phyloP scores from a whole-genome alignment of 495 filamentous ascomycete genomes.

The Penicillium diatomitis region DNA sequence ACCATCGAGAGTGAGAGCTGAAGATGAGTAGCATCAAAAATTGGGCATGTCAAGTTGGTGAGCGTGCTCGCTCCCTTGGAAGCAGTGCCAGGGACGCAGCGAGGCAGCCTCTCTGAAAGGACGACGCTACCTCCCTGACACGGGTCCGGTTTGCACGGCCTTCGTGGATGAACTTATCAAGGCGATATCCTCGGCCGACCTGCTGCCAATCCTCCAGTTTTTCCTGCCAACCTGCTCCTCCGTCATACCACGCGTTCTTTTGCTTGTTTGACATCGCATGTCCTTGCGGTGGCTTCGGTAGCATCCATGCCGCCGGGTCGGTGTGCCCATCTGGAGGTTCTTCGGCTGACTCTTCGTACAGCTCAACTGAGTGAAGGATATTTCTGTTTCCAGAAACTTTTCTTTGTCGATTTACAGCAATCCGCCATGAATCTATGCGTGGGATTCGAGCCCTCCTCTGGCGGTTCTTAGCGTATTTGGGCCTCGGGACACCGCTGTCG shows the following conservation, averaged over 20 bases:
- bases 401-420: slow-evolving; percentile 27
- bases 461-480: slow-evolving; percentile 18
- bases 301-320: slow-evolving; percentile 33
- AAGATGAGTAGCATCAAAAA: too few relatives aligned
- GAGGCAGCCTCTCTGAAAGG: slow-evolving; percentile 15
- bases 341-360: slow-evolving; percentile 30
- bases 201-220: slow-evolving; percentile 34
- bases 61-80: not conserved
- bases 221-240: slow-evolving; percentile 36
- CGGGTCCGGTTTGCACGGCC: slow-evolving; percentile 28
- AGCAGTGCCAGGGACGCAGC: slow-evolving; percentile 9
- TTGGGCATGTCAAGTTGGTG: too few relatives aligned
- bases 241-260: slow-evolving; percentile 31
- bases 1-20: too few relatives aligned
- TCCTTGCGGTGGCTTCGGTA: slow-evolving; percentile 37
- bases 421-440: slow-evolving; percentile 34
- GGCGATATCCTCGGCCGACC: slow-evolving; percentile 26
- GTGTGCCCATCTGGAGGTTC: slow-evolving; percentile 32
- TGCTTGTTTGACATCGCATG: slow-evolving; percentile 28
- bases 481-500: slow-evolving; percentile 9
- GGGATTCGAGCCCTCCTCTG: slow-evolving; percentile 17
- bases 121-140: slow-evolving; percentile 19
- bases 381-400: slow-evolving; percentile 17
- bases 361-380: slow-evolving; percentile 17
- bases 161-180: slow-evolving; percentile 27